Base-by-base conservation (phyloP, 805 yeast genomes). In the Candida rishiriensis region DNA sequence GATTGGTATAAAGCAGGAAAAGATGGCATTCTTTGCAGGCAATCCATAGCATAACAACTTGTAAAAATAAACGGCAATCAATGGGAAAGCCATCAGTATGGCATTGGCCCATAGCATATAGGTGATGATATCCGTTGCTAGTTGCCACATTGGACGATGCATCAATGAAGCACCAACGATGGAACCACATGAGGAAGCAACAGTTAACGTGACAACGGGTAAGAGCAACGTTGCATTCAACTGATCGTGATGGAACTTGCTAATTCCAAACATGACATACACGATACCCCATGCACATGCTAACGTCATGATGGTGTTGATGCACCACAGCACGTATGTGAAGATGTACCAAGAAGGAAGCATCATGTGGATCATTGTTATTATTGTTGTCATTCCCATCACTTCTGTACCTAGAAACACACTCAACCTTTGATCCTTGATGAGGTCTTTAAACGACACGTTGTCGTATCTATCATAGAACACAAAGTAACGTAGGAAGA, bases 121-220 rank as follows among this genome's bases (percentile, higher is more conserved):
- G 15, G 79, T 63, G 1, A 85, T 59, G 7, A 79, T 61, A 47
- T 82, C 63, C 13, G 84, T 78, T 29, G 83, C 66, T 9, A 78
- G 55, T 54, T 78, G 69, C 55, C 75, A 70, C 6, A 21, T 33
- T 3, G 52, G 49, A 15, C 42, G 18, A 14, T 46, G 36, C 37
- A 38, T 36, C 33, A 80, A 66, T 39, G 62, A 63, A 12, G 59
- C 56, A 34, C 66, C 70, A 15, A 88, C 68, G 0, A 76, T 47
- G 1, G 80, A 79, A 3, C 95, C 93, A n/a, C 79, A 68, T 0
- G 95, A 76, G 0, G 89, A 72, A 3, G 80, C 77, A 44, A 89
- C 96, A 1, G 88, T 85, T 28, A 86, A 64, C 1, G 96, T 76
- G 15, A 89, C 91, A n/a, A 86, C 73, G 0, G 95, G 93, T 41